Evolutionary conservation across 768 basidiomycete species (phyloP).

Genomic region (Agrocybe chaxingu): DNA sequence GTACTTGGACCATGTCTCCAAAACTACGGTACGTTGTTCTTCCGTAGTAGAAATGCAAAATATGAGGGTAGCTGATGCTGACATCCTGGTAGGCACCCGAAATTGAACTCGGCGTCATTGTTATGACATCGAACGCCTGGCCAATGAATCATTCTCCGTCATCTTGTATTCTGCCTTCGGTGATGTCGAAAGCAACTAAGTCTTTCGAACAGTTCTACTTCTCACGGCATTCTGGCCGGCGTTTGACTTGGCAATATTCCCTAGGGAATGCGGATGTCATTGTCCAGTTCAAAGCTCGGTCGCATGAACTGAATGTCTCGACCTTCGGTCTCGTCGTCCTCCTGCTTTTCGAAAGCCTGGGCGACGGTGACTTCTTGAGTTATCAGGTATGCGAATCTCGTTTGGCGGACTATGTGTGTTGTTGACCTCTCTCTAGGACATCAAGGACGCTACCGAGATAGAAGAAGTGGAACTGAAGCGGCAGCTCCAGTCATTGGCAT

Average conservation of each 20-base stretch:
- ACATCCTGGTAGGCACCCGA: slow-evolving; percentile 51
- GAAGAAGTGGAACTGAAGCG: slow-evolving; percentile 78
- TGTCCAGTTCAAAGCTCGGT: slow-evolving; percentile 72
- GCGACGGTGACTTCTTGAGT: slow-evolving; percentile 65
- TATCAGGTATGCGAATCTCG: slow-evolving; percentile 56
- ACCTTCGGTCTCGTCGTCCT: slow-evolving; percentile 87
- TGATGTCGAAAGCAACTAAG: slow-evolving; percentile 61
- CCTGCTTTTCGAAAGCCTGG: slow-evolving; percentile 76
- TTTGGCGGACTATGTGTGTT: background rate
- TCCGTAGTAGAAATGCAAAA: too few relatives aligned
- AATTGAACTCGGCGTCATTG: slow-evolving; percentile 81
- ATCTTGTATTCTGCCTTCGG: slow-evolving; percentile 64
- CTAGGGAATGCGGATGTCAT: slow-evolving; percentile 89
- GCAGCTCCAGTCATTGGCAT: slow-evolving; percentile 94
- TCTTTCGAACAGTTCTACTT: slow-evolving; percentile 91
- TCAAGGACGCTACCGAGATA: slow-evolving; percentile 72
- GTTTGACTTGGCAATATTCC: slow-evolving; percentile 89
- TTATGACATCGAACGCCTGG: slow-evolving; percentile 98
- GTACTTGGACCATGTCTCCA: slow-evolving; percentile 62
- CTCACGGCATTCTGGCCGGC: slow-evolving; percentile 82
- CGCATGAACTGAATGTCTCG: slow-evolving; percentile 90
- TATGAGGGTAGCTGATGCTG: background rate
- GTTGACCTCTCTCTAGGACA: slow-evolving; percentile 55
- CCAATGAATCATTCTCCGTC: slow-evolving; percentile 70
- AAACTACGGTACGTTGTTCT: slow-evolving; percentile 51